Conservation (phyloP, 2,329 filamentous ascomycete genomes). For the Hymenoscyphus scutula region DNA sequence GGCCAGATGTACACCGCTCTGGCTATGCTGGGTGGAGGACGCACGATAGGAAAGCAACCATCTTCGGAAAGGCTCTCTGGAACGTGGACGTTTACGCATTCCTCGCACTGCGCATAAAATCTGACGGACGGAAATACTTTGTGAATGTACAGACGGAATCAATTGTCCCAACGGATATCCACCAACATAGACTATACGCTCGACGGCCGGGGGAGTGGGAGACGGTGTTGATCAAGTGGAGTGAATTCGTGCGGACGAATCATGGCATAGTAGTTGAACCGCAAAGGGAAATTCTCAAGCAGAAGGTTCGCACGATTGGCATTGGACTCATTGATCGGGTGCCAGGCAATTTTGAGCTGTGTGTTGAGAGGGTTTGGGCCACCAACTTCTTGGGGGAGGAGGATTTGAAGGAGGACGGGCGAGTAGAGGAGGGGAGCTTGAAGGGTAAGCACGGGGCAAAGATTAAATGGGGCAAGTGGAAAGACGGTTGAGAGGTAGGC, state of each 20-base stretch:
- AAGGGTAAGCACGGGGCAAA: slow-evolving; percentile 44
- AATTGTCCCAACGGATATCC: slow-evolving; percentile 89
- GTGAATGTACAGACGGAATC: slow-evolving; percentile 95
- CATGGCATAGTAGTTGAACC: slow-evolving; percentile 90
- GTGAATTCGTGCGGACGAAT: slow-evolving; percentile 93
- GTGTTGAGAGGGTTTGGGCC: slow-evolving; percentile 84
- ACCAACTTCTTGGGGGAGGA: slow-evolving; percentile 57
- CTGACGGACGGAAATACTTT: slow-evolving; percentile 88
- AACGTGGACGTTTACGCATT: slow-evolving; percentile 87
- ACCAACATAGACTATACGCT: slow-evolving; percentile 86
- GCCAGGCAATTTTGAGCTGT: slow-evolving; percentile 83
- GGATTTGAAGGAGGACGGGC: slow-evolving; percentile 30
- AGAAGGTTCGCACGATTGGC: slow-evolving; percentile 82
- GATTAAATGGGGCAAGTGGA: slow-evolving; percentile 42
- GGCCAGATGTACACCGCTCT: slow-evolving; percentile 70
- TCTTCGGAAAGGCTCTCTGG: slow-evolving; percentile 87
- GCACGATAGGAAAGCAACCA: slow-evolving; percentile 67
- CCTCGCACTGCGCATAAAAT: slow-evolving; percentile 83
- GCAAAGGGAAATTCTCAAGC: slow-evolving; percentile 82
- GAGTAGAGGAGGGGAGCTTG: slow-evolving; percentile 38
- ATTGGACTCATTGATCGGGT: slow-evolving; percentile 87
- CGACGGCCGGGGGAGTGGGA: slow-evolving; percentile 86
- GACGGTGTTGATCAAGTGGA: slow-evolving; percentile 86
- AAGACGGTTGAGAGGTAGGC: slow-evolving; percentile 10
- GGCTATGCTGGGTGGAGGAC: slow-evolving; percentile 94